Evolutionary conservation across 1,284 basidiomycete species (phyloP).

Genomic region (Puccinia hordei): DNA sequence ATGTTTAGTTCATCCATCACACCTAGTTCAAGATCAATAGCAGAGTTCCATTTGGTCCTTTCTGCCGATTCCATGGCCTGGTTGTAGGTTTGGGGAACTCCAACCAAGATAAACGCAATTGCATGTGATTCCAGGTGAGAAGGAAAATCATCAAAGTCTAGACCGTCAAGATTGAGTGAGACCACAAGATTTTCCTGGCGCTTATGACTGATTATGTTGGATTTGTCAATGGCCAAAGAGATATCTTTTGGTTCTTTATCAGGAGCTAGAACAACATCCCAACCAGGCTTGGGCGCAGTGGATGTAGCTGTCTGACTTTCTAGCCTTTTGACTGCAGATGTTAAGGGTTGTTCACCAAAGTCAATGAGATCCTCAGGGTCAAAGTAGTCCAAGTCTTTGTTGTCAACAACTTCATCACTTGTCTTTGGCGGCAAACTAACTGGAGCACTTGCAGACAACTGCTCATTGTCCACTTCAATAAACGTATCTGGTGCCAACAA

Average conservation of each 20-base stretch:
- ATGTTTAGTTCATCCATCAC: not conserved
- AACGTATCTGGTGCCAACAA: too few relatives aligned
- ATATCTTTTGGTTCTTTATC: not conserved
- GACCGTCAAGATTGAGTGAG: not conserved
- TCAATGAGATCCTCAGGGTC: too few relatives aligned
- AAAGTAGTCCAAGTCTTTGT: too few relatives aligned
- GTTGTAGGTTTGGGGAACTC: slow-evolving; percentile 1
- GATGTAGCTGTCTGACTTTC: too few relatives aligned
- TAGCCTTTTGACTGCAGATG: too few relatives aligned
- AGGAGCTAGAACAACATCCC: not conserved
- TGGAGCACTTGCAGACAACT: too few relatives aligned
- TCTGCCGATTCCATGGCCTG: not conserved
- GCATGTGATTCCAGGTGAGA: not conserved
- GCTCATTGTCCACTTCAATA: too few relatives aligned
- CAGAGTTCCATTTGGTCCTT: not conserved
- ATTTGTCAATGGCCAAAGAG: not conserved
- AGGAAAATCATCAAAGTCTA: not conserved
- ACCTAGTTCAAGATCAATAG: not conserved
- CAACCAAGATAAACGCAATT: not conserved
- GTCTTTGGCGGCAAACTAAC: too few relatives aligned
- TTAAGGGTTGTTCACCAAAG: too few relatives aligned
- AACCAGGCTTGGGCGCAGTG: not conserved
- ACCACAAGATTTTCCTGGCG: not conserved
- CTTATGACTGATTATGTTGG: not conserved
- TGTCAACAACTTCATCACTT: too few relatives aligned